Percentiles rank a stretch among this genome's conserved stretches.
phyloP scores from a whole-genome alignment of 805 yeast genomes.

The Zygotorulaspora sp. region DNA sequence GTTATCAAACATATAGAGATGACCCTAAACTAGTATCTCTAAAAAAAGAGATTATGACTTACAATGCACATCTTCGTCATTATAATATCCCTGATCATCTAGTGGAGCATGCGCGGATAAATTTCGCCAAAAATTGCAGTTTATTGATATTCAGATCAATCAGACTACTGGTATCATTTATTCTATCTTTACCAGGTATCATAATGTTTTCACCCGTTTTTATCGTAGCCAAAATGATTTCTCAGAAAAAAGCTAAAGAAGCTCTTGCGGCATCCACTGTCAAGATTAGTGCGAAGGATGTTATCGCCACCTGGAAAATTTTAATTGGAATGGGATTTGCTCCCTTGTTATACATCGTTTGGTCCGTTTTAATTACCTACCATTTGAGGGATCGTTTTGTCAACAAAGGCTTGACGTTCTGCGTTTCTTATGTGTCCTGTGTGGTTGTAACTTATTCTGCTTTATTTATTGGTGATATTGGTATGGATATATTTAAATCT shows the following conservation, averaged over 20 bases:
- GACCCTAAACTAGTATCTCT: constrained; percentile 62
- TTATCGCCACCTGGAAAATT: constrained; percentile 96
- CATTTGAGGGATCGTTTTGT: constrained; percentile 33
- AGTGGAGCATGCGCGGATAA: constrained; percentile 50
- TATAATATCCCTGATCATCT: constrained; percentile 53
- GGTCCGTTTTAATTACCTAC: constrained; percentile 57
- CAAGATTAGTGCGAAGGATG: constrained; percentile 88
- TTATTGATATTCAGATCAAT: constrained; percentile 54
- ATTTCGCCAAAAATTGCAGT: constrained; percentile 46
- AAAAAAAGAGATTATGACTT: constrained; percentile 58
- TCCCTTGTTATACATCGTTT: constrained; percentile 76
- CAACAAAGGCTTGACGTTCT: constrained; percentile 40
- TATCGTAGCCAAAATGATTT: constrained; percentile 66
- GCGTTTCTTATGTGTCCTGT: constrained; percentile 58
- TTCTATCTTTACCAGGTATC: constrained; percentile 82
- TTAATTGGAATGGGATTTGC: constrained; percentile 84
- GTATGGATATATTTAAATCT: constrained; percentile 82
- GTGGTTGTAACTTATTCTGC: constrained; percentile 84
- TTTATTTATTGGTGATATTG: constrained; percentile 84
- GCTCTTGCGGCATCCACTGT: constrained; percentile 87
- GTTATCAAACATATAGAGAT: constrained; percentile 69
- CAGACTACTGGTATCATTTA: constrained; percentile 51
- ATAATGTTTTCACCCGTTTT: constrained; percentile 86
- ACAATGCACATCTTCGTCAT: constrained; percentile 68
- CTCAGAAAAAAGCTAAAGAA: constrained; percentile 63